Base-by-base conservation (phyloP, 495 filamentous ascomycete species). In the Peziza echinospora region DNA sequence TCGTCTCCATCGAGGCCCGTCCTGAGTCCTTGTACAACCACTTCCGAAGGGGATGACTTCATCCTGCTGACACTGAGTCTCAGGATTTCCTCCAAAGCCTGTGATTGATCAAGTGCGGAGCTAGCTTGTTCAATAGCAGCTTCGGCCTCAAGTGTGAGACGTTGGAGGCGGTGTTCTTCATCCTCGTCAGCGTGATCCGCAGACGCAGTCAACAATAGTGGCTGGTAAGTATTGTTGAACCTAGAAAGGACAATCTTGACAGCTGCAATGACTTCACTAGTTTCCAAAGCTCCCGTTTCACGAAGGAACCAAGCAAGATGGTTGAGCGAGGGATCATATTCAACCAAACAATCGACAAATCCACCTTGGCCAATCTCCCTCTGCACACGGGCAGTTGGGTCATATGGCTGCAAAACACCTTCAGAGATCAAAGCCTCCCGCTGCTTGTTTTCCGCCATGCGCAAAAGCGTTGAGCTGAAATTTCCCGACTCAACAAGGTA, bases 401-500 rank as follows among this genome's bases (percentile, higher is more conserved):
- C n/a, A n/a, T n/a, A n/a, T 11, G 30, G 13, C 4, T 37, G 30
- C 19, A 7, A 1, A 37, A 37, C 19, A 11, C 30, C 30, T 13
- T 37, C 19, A 13, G 19, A 11, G 13, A 16, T 34, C 28, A 37
- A 17, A 13, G 13, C 30, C 30, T 37, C 30, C 30, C 19, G 13
- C 19, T 37, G 30, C 30, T 37, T 11, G 3, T 2, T 7, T 17
- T 37, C 30, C 13, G 30, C 30, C 13, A 37, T 17, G 13, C 30
- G 13, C 30, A 37, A 17, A 8, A 49, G 49, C n/a, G 41, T 39
- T 2, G 53, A 45, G 1, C 56, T 60, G 44, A 59, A 58, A 34
- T 49, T 53, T 1, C 56, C 56, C 9, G 56, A 53, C 26, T 59
- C 56, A 13, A 58, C 49, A 23, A 59, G 56, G 48, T 56, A 48